Base-by-base conservation (phyloP, 768 basidiomycete species). In the Sutorius australiensis region DNA sequence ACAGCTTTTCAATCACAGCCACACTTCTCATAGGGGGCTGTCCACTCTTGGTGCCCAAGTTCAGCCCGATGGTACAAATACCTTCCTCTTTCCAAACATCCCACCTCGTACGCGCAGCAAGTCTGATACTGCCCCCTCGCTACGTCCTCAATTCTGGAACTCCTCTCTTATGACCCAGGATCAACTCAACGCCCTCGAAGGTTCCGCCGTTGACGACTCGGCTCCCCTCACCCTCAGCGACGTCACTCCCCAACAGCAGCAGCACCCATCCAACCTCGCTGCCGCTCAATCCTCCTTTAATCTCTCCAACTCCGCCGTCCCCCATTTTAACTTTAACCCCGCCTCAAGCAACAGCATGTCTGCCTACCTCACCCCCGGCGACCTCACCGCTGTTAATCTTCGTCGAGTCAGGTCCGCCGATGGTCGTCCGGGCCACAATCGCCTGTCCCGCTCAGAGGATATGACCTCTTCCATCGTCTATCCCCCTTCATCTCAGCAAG, bases 381-480 rank as follows among this genome's bases (percentile, higher is more conserved):
- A 64, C 48, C 46, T 51, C 37, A 56, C 59, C 24, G 72, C 67
- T 27, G 60, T 69, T 30, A 45, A 54, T 46, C 57, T 85, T n/a
- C 77, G 81, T 46, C 76, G 83, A 17, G 70, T 72, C 46, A 78
- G 76, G 57, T 81, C 80, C 10, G 81, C 82, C 50, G 46, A 58
- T 2, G 69, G 69, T 51, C 71, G 74, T 17, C 69, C 73, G n/a
- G 66, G 67, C 8, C 78, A 80, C 47, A 72, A 75, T 59, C 74
- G 86, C 14, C 74, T 75, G 17, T 79, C 78, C 31, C 81, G 83
- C 56, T 83, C 81, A 37, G 87, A 89, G 66, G 87, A 87, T 61
- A 72, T 85, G 37, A 68, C 69, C 10, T 61, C 67, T 13, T 68
- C 63, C 6, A 2, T 63, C 0, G 0, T 68, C 31, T 72, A 63